Evolutionary conservation across 305 asterid species (phyloP).

Genomic region (Fraxinus albicans): DNA sequence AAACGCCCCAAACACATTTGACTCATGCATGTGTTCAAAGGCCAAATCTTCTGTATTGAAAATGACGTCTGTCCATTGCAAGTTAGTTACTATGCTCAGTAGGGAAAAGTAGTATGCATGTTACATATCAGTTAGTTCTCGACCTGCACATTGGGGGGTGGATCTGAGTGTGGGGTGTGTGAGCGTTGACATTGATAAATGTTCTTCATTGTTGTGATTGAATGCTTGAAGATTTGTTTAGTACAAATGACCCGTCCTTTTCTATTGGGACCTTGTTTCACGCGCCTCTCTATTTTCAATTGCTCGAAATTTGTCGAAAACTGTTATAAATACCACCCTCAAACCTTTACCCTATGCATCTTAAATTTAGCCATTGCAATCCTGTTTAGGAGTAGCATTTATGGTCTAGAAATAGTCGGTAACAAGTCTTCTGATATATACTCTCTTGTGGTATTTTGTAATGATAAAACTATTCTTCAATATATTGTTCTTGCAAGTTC

Average conservation of each 20-base stretch:
- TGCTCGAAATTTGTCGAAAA: constrained; percentile 2
- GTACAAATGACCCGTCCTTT: constrained; percentile 3
- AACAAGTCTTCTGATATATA: not conserved
- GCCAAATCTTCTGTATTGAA: not conserved
- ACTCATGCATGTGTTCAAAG: not conserved
- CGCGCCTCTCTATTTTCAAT: constrained; percentile 22
- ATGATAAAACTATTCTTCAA: not conserved
- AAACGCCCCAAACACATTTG: not conserved
- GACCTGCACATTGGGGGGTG: not conserved
- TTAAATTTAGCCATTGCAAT: not conserved
- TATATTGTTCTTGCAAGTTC: not conserved
- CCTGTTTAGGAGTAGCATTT: not conserved
- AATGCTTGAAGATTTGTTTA: constrained; percentile 24
- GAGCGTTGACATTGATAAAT: constrained; percentile 24
- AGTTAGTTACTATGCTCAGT: not conserved
- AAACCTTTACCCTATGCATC: not conserved
- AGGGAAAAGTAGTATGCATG: not conserved
- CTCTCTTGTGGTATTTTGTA: not conserved
- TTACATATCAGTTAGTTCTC: not conserved
- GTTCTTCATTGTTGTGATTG: constrained; percentile 28
- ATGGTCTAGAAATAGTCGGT: not conserved
- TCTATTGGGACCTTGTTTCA: constrained; percentile 5
- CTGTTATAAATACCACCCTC: constrained; percentile 25
- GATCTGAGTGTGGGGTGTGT: constrained; percentile 1
- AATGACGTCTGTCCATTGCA: not conserved